Evolutionary conservation across 148 eudicot genomes (phyloP).

Genomic region (Polygonum maritimum): DNA sequence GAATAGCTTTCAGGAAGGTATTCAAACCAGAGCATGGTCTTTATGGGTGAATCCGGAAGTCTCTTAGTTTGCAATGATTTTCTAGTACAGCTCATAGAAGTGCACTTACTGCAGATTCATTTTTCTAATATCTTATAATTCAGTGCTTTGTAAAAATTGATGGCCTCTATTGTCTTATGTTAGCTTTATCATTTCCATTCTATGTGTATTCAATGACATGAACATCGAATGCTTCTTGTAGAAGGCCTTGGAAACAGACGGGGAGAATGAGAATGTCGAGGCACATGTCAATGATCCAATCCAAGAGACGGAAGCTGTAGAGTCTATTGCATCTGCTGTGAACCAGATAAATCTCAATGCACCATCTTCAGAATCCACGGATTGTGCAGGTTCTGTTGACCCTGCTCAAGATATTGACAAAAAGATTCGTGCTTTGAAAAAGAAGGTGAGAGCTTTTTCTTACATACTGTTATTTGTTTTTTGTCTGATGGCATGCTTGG

Average conservation of each 20-base stretch:
- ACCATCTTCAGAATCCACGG: slow-evolving; percentile 31
- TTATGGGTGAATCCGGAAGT: not conserved
- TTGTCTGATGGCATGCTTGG: not conserved
- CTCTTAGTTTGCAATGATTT: not conserved
- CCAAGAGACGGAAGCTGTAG: slow-evolving; percentile 28
- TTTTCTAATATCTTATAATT: not conserved
- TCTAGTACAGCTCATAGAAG: not conserved
- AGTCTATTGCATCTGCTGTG: slow-evolving; percentile 52
- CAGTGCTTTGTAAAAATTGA: not conserved
- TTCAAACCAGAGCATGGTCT: not conserved
- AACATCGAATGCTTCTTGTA: slow-evolving; percentile 24
- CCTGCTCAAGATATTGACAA: slow-evolving; percentile 57
- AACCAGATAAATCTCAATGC: slow-evolving; percentile 37
- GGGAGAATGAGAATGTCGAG: slow-evolving; percentile 29
- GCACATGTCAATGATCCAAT: slow-evolving; percentile 28
- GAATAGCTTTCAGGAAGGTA: not conserved
- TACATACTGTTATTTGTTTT: not conserved
- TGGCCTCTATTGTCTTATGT: not conserved
- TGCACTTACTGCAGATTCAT: not conserved
- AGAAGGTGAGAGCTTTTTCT: slow-evolving; percentile 50
- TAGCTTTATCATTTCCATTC: not conserved
- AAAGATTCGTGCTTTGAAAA: slow-evolving; percentile 79
- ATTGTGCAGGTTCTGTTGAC: slow-evolving; percentile 29
- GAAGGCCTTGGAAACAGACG: slow-evolving; percentile 34
- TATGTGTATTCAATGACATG: not conserved